Base-by-base conservation (phyloP, 495 filamentous ascomycete genomes). In the Penicillium psychrofluorescens region DNA sequence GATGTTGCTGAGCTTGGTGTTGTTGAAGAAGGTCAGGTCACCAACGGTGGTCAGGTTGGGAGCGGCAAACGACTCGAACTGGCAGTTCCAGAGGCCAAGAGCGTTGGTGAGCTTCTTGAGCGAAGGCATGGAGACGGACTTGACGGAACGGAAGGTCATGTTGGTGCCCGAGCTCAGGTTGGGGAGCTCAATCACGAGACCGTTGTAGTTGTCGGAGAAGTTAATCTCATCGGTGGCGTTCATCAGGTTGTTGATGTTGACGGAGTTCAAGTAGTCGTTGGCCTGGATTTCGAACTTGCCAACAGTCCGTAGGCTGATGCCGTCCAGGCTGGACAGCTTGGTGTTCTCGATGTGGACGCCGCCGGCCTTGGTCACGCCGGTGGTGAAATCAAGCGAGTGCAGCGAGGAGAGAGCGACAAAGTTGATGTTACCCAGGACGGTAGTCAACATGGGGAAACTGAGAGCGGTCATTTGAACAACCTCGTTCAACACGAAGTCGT, bases 141-240 rank as follows among this genome's bases (percentile, higher is more conserved):
- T 81, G 69, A 86, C 83, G 71, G 95, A 91, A 63, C 83, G 77
- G 70, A 96, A 82, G 42, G 88, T 90, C 75, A 95, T 81, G 76
- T 95, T 88, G 61, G 68, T 76, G 43, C 83, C 88, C 68, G 75
- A 82, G 46, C 70, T 66, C 28, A 99, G 79, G 70, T 89, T 79
- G 50, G 90, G 85, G 64, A 97, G 81, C 37, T 80, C 74, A 48
- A 97, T 74, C 47, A 66, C 71, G 15, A 96, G 64, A 11, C 64
- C 48, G 40, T 78, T 66, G 53, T 55, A 58, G 61, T 77, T 77
- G 48, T 60, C 67, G 43, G 72, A 76, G 53, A 96, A 76, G 68
- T 78, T 85, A 53, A 71, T 66, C 29, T 70, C 56, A 38, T 62
- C 62, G 49, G 72, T 80, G 46, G 95, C 72, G 64, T 81, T 85